These are phyloP conservation scores for Brassica napus DNA, from an alignment of 345 rosid genomes.

Conservation along the genomic window DNA sequence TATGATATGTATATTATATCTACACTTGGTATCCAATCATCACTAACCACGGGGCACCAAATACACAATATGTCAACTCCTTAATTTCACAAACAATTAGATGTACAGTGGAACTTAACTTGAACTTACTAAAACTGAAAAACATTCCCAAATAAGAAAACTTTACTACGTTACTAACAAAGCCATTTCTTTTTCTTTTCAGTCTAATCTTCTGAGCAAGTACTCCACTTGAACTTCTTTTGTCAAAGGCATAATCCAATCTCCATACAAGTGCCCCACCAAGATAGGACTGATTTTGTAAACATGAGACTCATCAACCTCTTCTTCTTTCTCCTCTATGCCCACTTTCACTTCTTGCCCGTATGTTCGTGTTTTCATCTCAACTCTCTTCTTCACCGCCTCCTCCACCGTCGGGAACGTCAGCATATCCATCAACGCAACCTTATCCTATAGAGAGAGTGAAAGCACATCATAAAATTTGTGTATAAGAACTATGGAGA, in stretches of 20 bases:
- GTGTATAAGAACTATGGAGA: neutral
- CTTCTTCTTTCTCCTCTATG: conserved; percentile 16
- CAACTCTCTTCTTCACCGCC: conserved; percentile 63
- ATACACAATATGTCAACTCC: too few relatives aligned
- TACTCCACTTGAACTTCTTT: conserved; percentile 80
- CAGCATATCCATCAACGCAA: conserved; percentile 54
- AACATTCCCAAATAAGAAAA: neutral
- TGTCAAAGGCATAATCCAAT: conserved; percentile 86
- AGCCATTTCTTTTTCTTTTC: neutral
- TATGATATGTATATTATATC: too few relatives aligned
- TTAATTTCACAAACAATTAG: too few relatives aligned
- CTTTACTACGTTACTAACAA: conserved; percentile 14
- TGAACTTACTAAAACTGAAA: too few relatives aligned
- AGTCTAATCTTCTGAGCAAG: conserved; percentile 73
- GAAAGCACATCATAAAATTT: neutral
- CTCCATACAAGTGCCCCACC: conserved; percentile 62
- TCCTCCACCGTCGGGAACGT: conserved; percentile 63
- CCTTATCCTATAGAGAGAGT: conserved; percentile 32
- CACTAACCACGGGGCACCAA: too few relatives aligned
- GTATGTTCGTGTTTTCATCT: conserved; percentile 60
- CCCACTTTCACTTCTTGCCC: conserved; percentile 52
- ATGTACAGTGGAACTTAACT: conserved; percentile 16
- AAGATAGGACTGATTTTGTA: conserved; percentile 68
- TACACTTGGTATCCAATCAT: too few relatives aligned
- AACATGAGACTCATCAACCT: conserved; percentile 28